These are phyloP conservation scores for Novymonas esmeraldas DNA, from an alignment of 208 protist species.

Conservation along the genomic window DNA sequence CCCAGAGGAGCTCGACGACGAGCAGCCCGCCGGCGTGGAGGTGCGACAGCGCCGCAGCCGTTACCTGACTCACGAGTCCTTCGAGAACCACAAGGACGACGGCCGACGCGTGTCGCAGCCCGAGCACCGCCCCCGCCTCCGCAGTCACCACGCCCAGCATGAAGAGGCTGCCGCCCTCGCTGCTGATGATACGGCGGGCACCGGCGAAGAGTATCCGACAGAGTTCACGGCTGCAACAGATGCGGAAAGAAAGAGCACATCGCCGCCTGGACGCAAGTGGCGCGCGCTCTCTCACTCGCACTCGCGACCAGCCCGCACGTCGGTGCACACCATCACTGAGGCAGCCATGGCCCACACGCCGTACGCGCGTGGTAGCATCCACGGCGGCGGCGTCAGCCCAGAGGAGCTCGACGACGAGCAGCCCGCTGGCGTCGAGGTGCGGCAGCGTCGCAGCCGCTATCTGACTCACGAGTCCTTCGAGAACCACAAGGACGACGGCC, in stretches of 20 bases:
- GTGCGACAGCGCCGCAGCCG: neutral
- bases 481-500: neutral
- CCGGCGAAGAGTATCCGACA: no score
- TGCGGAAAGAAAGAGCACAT: neutral
- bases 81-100: neutral
- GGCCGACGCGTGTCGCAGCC: no score
- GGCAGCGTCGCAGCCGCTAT: slow-evolving; percentile 2
- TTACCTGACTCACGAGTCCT: neutral
- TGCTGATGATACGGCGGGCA: no score
- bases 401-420: slow-evolving; percentile 4
- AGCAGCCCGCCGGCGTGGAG: neutral
- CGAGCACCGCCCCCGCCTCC: neutral
- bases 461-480: slow-evolving; percentile 7
- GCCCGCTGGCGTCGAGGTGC: neutral
- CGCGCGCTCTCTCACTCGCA: neutral
- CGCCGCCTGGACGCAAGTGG: neutral
- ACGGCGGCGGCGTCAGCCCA: neutral
- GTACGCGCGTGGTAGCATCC: slow-evolving; percentile 3
- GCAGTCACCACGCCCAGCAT: neutral
- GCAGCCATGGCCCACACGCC: neutral
- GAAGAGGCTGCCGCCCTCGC: neutral
- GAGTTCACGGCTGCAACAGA: no score
- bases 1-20: neutral
- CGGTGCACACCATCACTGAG: neutral
- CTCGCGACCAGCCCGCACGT: neutral